Evolutionary conservation across 2,329 filamentous ascomycete species (phyloP).

Genomic region (Waltergamsia citrina): DNA sequence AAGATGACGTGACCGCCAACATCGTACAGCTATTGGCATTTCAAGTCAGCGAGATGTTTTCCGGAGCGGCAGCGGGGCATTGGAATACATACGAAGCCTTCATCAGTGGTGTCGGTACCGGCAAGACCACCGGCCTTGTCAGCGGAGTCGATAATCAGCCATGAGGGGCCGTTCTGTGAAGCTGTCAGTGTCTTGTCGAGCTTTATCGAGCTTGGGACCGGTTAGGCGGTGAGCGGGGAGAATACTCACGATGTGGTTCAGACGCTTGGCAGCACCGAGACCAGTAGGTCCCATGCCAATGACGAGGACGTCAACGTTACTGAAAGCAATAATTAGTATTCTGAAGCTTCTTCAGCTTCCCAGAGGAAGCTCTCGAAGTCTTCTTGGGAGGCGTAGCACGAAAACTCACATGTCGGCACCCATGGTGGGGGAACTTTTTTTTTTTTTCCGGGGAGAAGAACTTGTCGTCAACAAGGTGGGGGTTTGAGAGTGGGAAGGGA

Average conservation of each 20-base stretch:
- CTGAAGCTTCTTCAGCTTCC: not conserved
- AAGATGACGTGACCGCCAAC: constrained; percentile 98
- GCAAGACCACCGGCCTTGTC: constrained; percentile 92
- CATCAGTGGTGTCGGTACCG: constrained; percentile 86
- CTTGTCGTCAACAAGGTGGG: not conserved
- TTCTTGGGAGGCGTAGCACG: not conserved
- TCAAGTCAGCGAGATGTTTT: constrained; percentile 9
- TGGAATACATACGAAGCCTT: constrained; percentile 81
- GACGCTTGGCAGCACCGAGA: constrained; percentile 93
- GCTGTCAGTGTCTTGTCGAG: constrained; percentile 13
- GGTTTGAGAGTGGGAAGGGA: not conserved
- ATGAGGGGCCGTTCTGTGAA: constrained; percentile 75
- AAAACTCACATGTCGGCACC: constrained; percentile 26
- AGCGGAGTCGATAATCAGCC: constrained; percentile 90
- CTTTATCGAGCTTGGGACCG: constrained; percentile 7
- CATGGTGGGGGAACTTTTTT: constrained; percentile 23
- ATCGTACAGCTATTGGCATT: constrained; percentile 71
- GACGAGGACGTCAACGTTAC: constrained; percentile 91
- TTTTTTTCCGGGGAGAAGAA: not conserved
- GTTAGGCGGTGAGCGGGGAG: no score
- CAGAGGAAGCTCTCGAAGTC: constrained; percentile 3
- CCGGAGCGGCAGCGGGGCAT: constrained; percentile 3
- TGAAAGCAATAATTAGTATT: constrained; percentile 20
- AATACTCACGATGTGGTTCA: constrained; percentile 90
- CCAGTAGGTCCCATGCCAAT: constrained; percentile 97